These are phyloP conservation scores for Zymoseptoria pseudotritici DNA, from an alignment of 2,329 filamentous ascomycete species.

Conservation along the genomic window DNA sequence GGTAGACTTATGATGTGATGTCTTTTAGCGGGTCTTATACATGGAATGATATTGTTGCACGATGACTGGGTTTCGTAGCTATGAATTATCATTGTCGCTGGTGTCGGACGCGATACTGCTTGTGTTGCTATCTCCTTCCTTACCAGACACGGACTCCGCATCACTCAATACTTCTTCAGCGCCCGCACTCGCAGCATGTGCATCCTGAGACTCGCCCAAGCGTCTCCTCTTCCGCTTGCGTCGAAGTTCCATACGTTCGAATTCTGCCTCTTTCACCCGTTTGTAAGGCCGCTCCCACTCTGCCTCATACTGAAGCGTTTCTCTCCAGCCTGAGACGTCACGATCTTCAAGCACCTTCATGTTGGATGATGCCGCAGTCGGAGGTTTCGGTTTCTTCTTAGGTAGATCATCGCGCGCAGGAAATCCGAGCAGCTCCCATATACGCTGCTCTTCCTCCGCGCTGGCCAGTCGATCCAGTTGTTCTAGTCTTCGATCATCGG, in stretches of 20 bases:
- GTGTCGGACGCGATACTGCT: background rate
- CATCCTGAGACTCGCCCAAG: background rate
- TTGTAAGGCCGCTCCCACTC: slow-evolving; percentile 40
- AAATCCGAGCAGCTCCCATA: slow-evolving; percentile 39
- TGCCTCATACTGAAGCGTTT: slow-evolving; percentile 37
- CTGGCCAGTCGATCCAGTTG: slow-evolving; percentile 41
- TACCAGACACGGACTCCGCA: background rate
- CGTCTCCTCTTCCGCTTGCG: background rate
- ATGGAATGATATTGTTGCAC: background rate
- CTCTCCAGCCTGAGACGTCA: slow-evolving; percentile 39
- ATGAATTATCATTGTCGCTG: background rate
- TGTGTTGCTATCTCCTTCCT: background rate
- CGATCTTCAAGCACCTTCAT: slow-evolving; percentile 23
- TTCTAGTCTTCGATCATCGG: slow-evolving; percentile 41
- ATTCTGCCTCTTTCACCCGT: background rate
- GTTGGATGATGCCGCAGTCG: background rate
- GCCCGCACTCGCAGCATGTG: background rate
- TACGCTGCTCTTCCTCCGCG: slow-evolving; percentile 37
- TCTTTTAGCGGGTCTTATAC: background rate
- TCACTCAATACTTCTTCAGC: background rate
- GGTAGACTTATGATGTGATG: slow-evolving; percentile 20
- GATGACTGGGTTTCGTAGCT: background rate
- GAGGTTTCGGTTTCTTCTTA: slow-evolving; percentile 25
- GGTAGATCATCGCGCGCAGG: slow-evolving; percentile 10
- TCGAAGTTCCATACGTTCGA: background rate